phyloP scores from a whole-genome alignment of 73 alveolate species.

The Tetrahymena borealis region DNA sequence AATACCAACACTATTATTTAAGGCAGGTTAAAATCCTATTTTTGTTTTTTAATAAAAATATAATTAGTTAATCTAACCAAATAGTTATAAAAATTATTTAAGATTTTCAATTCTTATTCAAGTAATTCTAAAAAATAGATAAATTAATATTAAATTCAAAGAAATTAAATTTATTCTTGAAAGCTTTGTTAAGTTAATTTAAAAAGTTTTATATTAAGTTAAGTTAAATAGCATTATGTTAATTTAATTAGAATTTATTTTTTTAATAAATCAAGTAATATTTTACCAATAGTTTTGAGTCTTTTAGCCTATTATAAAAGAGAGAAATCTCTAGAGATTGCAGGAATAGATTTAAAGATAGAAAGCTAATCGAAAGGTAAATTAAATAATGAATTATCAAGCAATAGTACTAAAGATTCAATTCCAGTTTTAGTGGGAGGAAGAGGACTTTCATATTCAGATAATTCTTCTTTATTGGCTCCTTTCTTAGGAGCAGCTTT shows the following conservation, averaged over 20 bases:
- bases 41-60: not conserved
- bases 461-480: not conserved
- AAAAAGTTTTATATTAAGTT: no score
- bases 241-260: no score
- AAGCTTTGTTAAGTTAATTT: no score
- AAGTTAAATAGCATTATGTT: no score
- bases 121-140: no score
- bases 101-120: no score
- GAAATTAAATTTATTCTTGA: no score
- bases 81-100: no score
- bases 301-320: not conserved
- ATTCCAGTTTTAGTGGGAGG: not conserved
- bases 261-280: no score
- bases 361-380: not conserved
- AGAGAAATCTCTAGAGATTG: not conserved
- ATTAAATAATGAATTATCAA: not conserved
- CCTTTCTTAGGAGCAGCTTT: not conserved
- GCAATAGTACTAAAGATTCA: not conserved
- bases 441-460: not conserved
- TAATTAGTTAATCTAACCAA: no score
- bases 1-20: slow-evolving; percentile 20
- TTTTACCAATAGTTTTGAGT: not conserved
- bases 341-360: not conserved
- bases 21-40: slow-evolving; percentile 9
- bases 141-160: no score